A percentile compares a stretch with the other conserved stretches of the same genome.
These are phyloP conservation scores for Gynandropsis gynandra DNA, from an alignment of 345 rosid species.

Conservation along the genomic window DNA sequence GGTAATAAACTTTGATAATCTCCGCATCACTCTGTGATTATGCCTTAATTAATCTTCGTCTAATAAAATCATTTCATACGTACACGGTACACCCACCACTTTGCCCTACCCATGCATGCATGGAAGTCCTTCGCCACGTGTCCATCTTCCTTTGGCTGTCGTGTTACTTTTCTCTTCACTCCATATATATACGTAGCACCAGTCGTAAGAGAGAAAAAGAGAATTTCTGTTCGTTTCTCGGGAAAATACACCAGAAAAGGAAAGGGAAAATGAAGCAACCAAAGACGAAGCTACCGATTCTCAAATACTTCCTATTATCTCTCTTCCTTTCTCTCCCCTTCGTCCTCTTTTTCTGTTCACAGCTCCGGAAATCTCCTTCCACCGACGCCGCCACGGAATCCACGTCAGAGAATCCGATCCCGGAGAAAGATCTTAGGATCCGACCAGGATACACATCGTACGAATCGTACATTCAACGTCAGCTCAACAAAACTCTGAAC, in stretches of 20 bases:
- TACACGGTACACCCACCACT: no score
- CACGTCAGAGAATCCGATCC: not conserved
- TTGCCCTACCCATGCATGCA: no score
- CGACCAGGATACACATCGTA: slow-evolving; percentile 71
- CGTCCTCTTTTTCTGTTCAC: slow-evolving; percentile 32
- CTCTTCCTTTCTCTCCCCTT: slow-evolving; percentile 32
- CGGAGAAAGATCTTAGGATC: slow-evolving; percentile 32
- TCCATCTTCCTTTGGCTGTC: not conserved
- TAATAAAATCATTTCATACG: slow-evolving; percentile 9
- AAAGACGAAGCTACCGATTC: slow-evolving; percentile 16
- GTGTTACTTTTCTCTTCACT: slow-evolving; percentile 3
- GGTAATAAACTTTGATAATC: no score
- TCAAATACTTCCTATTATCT: slow-evolving; percentile 32
- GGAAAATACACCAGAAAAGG: no score
- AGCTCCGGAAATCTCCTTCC: slow-evolving; percentile 17
- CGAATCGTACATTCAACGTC: slow-evolving; percentile 72
- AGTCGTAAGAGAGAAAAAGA: not conserved
- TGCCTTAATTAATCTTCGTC: not conserved
- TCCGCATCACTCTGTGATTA: not conserved
- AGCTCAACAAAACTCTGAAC: slow-evolving; percentile 86
- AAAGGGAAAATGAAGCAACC: slow-evolving; percentile 21
- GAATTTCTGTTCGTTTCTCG: slow-evolving; percentile 4
- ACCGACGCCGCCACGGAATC: not conserved
- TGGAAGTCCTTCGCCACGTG: not conserved
- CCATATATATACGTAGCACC: not conserved